Conservation (phyloP, 1,284 basidiomycete genomes). For the Leccinum angustisporum region DNA sequence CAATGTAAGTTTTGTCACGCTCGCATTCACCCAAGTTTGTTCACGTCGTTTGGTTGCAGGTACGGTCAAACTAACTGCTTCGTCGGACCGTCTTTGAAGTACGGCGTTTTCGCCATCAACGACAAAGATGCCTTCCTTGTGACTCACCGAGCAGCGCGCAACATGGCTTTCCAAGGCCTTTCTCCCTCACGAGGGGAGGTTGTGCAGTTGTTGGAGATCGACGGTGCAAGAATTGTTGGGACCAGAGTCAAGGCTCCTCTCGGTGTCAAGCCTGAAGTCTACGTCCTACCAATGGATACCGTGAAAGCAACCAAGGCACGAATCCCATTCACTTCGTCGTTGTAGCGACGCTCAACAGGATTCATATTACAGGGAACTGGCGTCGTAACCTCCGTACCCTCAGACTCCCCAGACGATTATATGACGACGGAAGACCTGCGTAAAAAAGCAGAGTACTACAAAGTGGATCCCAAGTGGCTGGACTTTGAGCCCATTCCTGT, state of each 20-base stretch:
- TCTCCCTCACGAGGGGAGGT: slow-evolving; percentile 71
- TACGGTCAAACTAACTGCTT: slow-evolving; percentile 99
- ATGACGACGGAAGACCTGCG: slow-evolving; percentile 88
- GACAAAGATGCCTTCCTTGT: slow-evolving; percentile 89
- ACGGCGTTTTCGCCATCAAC: slow-evolving; percentile 88
- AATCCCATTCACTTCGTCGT: not conserved
- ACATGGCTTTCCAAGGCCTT: slow-evolving; percentile 96
- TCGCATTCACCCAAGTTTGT: slow-evolving; percentile 8
- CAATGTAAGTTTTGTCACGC: slow-evolving; percentile 64
- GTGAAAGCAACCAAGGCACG: slow-evolving; percentile 87
- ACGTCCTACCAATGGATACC: slow-evolving; percentile 97
- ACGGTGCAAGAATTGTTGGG: slow-evolving; percentile 82
- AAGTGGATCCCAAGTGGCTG: slow-evolving; percentile 90
- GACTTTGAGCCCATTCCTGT: slow-evolving; percentile 87
- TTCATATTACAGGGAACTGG: slow-evolving; percentile 76
- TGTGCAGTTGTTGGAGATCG: slow-evolving; percentile 72
- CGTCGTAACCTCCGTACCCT: slow-evolving; percentile 97
- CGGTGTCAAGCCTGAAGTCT: slow-evolving; percentile 82
- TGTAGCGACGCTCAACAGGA: not conserved
- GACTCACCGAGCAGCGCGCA: slow-evolving; percentile 89
- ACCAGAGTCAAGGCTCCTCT: slow-evolving; percentile 92
- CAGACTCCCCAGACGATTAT: slow-evolving; percentile 98
- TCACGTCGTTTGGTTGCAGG: slow-evolving; percentile 43
- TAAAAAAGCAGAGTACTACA: slow-evolving; percentile 98
- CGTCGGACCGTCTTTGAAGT: slow-evolving; percentile 89